Percentiles rank a stretch among this genome's conserved stretches.
Conservation (phyloP, 495 filamentous ascomycete genomes). For the Amniculicola lignicola region DNA sequence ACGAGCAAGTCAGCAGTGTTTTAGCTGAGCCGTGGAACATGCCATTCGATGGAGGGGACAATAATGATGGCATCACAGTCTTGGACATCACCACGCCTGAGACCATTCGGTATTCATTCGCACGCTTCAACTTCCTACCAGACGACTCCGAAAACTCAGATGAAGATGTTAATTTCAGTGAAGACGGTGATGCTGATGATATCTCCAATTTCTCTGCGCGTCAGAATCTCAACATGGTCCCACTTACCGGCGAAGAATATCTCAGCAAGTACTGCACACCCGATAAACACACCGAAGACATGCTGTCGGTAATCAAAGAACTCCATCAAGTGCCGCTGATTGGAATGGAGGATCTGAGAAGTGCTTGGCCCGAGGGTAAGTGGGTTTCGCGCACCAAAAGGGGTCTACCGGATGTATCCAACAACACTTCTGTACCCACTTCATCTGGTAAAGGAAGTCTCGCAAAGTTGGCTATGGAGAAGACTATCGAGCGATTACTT, state of each 20-base stretch:
- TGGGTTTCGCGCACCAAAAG: neutral
- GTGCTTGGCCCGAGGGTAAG: neutral
- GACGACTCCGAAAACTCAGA: neutral
- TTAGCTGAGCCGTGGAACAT: constrained; percentile 3
- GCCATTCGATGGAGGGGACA: constrained; percentile 13
- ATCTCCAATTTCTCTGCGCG: too few species aligned
- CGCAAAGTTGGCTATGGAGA: neutral
- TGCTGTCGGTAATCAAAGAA: neutral
- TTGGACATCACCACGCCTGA: constrained; percentile 16
- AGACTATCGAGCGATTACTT: constrained; percentile 1
- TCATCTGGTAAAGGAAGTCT: neutral
- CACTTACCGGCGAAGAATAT: constrained; percentile 4
- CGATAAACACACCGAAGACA: neutral
- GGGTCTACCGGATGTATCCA: neutral
- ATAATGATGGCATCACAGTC: constrained; percentile 27
- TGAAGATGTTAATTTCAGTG: neutral
- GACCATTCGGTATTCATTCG: constrained; percentile 15
- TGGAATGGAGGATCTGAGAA: neutral
- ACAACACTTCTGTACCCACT: too few species aligned
- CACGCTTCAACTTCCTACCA: neutral
- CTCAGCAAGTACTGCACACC: neutral
- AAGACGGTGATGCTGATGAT: neutral
- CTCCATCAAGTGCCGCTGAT: neutral
- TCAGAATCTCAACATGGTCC: neutral
- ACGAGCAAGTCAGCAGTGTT: neutral